Base-by-base conservation (phyloP, 306 rosid species). In the Trifolium subterraneum region DNA sequence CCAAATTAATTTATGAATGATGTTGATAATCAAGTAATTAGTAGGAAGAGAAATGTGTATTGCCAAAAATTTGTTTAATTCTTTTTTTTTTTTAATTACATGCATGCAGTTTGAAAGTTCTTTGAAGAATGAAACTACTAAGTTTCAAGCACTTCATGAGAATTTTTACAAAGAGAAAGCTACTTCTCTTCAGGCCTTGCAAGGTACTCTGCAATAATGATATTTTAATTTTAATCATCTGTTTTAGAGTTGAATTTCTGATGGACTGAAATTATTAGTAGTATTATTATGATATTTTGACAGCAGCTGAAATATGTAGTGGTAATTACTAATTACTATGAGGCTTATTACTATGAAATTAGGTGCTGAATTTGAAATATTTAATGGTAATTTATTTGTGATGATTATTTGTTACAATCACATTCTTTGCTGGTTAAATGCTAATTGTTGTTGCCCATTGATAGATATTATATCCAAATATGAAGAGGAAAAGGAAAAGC, bases 401-500 rank as follows among this genome's bases (percentile, higher is more conserved):
- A 71, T n/a, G 41, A 71, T 48, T 54, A 25, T 50, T 29, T 55
- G 58, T 55, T 19, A 58, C 33, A 14, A 8, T 74, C 41, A 20
- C 31, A 70, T 29, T 65, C 18, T 16, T 77, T 8, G 18, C 66
- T 71, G 70, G 47, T 61, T 73, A 50, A 35, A 59, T 64, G 71
- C 42, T 82, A 65, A 79, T 54, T 59, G 15, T 25, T 61, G 44
- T 54, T 60, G 31, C 18, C 35, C 31, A 55, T 71, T 70, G 61
- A 79, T 67, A 92, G 99, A 92, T 71, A 79, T 86, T 56, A 83
- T 94, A 81, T 86, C 96, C 59, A 90, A 86, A 77, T 94, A 84
- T 81, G 99, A 94, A 85, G 99, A 88, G 76, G 97, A 94, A 65
- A 94, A 92, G 81, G 96, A 88, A 64, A 94, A 88, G 84, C 88